Percentiles rank a stretch among this genome's conserved stretches.
phyloP scores from a whole-genome alignment of 345 rosid genomes.

The Pelargonium nanum region DNA sequence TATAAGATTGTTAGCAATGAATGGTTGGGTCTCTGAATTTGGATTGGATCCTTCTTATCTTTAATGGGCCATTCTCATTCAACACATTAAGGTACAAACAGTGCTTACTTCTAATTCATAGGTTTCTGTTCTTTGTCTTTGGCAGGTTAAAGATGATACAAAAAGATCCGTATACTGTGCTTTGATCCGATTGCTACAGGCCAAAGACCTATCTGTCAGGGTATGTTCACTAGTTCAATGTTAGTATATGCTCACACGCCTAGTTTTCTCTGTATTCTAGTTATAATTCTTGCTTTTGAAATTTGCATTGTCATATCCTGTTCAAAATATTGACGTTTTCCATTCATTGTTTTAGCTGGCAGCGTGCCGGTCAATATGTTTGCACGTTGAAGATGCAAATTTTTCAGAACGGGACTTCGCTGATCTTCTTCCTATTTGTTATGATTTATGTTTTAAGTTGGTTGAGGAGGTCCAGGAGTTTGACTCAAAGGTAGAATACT shows the following conservation, averaged over 20 bases:
- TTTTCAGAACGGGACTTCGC: constrained; percentile 59
- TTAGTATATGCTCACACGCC: background rate
- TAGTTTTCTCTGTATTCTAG: background rate
- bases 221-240: constrained; percentile 26
- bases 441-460: constrained; percentile 81
- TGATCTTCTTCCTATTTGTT: constrained; percentile 88
- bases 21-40: background rate
- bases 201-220: constrained; percentile 76
- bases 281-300: constrained; percentile 1
- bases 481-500: constrained; percentile 71
- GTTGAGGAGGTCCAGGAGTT: constrained; percentile 93
- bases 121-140: constrained; percentile 20
- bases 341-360: constrained; percentile 60
- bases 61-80: too few species aligned
- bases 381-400: constrained; percentile 89
- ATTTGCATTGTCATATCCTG: background rate
- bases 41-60: too few species aligned
- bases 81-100: background rate
- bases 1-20: too few species aligned
- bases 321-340: constrained; percentile 23
- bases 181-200: constrained; percentile 72
- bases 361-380: constrained; percentile 90
- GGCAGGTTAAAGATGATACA: constrained; percentile 83
- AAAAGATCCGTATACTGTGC: constrained; percentile 89
- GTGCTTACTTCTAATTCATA: background rate